phyloP scores from a whole-genome alignment of 768 basidiomycete species.

The Wakefieldia striispora region DNA sequence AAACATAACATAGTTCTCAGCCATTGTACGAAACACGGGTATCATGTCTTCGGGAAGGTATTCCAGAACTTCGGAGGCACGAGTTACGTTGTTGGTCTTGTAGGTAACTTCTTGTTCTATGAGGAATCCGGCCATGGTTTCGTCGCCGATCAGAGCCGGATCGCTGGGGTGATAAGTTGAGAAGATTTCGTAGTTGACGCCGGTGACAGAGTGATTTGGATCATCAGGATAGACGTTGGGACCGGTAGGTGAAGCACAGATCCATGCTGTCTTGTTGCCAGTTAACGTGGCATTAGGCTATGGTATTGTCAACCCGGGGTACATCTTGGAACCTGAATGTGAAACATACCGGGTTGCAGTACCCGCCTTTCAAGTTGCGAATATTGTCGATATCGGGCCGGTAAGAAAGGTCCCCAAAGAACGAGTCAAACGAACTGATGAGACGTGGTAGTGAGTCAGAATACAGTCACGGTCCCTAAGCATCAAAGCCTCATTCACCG shows the following conservation, averaged over 20 bases:
- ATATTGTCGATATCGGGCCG: conserved; percentile 24
- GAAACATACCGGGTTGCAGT: conserved; percentile 23
- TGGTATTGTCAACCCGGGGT: not conserved
- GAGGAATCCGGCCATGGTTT: conserved; percentile 24
- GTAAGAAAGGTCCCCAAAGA: conserved; percentile 28
- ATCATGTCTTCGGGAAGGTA: conserved; percentile 25
- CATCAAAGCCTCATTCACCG: conserved; percentile 8
- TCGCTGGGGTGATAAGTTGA: conserved; percentile 21
- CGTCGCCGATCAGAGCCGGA: not conserved
- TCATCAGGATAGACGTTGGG: conserved; percentile 23
- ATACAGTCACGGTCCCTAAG: not conserved
- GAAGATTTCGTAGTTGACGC: conserved; percentile 24
- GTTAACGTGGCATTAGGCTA: conserved; percentile 14
- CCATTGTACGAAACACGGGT: conserved; percentile 23
- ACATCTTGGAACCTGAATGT: no score
- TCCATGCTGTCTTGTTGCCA: conserved; percentile 1
- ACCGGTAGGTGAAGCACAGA: conserved; percentile 18
- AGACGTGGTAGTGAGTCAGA: not conserved
- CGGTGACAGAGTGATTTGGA: conserved; percentile 25
- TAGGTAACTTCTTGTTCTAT: conserved; percentile 18
- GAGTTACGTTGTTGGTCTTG: conserved; percentile 5
- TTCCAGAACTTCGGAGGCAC: conserved; percentile 18
- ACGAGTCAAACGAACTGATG: conserved; percentile 23
- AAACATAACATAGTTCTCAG: conserved; percentile 24
- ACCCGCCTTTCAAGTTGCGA: conserved; percentile 13